These are phyloP conservation scores for Hypocrella siamensis DNA, from an alignment of 2,329 filamentous ascomycete species.

Conservation along the genomic window DNA sequence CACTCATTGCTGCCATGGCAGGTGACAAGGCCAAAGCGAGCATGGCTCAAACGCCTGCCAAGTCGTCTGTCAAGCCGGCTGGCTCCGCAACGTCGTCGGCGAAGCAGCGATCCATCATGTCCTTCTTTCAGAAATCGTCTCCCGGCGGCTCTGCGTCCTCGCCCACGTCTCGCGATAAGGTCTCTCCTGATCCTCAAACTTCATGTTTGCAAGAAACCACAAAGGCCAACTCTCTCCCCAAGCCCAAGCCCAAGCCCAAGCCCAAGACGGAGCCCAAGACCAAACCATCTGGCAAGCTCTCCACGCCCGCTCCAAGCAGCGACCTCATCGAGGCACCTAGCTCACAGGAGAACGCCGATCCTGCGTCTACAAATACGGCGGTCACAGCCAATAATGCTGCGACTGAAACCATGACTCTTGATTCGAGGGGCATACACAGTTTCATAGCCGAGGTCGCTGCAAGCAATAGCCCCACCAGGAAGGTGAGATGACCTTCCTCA, in stretches of 20 bases:
- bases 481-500: slow-evolving; percentile 37
- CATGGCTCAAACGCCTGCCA: slow-evolving; percentile 4
- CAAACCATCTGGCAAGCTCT: slow-evolving; percentile 23
- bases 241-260: slow-evolving; percentile 24
- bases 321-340: slow-evolving; percentile 53
- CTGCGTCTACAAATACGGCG: slow-evolving; percentile 28
- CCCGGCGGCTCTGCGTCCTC: slow-evolving; percentile 16
- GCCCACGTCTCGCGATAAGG: slow-evolving; percentile 17
- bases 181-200: slow-evolving; percentile 15
- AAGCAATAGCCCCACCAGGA: slow-evolving; percentile 62
- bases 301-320: slow-evolving; percentile 70
- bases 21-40: slow-evolving; percentile 1
- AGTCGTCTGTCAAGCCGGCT: slow-evolving; percentile 2
- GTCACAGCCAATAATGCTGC: slow-evolving; percentile 21
- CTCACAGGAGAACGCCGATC: slow-evolving; percentile 50
- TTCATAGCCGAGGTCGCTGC: slow-evolving; percentile 11
- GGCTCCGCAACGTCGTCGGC: slow-evolving; percentile 12
- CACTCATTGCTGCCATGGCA: slow-evolving; percentile 2
- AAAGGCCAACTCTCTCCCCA: slow-evolving; percentile 22
- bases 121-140: slow-evolving; percentile 28
- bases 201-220: slow-evolving; percentile 25
- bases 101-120: slow-evolving; percentile 27
- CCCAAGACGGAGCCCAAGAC: slow-evolving; percentile 18
- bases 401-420: slow-evolving; percentile 12
- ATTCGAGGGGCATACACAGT: slow-evolving; percentile 9